Percentiles rank a stretch among this genome's conserved stretches.
These are phyloP conservation scores for Przewalskia tangutica DNA, from an alignment of 257 asterid genomes.

Conservation along the genomic window DNA sequence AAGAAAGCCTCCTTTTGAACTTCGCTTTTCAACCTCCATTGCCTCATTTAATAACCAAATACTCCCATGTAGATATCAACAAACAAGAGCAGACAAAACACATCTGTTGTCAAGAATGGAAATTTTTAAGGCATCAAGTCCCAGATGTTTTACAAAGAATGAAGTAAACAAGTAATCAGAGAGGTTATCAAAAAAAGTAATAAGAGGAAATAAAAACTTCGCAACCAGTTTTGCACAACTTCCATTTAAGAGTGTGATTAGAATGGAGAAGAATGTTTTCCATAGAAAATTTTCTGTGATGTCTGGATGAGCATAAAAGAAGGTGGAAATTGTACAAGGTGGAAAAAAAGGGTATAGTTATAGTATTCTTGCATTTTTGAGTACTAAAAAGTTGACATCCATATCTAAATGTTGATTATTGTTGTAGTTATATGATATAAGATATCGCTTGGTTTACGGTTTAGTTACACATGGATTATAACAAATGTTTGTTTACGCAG, in stretches of 20 bases:
- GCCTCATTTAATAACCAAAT: slow-evolving; percentile 13
- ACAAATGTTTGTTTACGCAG: background rate
- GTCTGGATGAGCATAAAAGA: background rate
- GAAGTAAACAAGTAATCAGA: background rate
- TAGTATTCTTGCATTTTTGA: background rate
- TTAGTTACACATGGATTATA: background rate
- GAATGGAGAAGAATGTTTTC: background rate
- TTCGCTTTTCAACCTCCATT: slow-evolving; percentile 90
- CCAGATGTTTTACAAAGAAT: background rate
- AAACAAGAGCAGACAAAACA: slow-evolving; percentile 1
- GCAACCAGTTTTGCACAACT: background rate
- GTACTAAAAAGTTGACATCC: background rate
- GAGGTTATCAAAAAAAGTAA: background rate
- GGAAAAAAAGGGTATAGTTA: background rate
- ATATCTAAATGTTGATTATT: background rate
- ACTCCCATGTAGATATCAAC: slow-evolving; percentile 2
- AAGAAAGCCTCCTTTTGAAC: slow-evolving; percentile 70
- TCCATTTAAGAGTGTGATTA: background rate
- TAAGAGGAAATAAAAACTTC: background rate
- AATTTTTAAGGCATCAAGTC: background rate
- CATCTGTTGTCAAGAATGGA: slow-evolving; percentile 17
- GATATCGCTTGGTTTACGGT: background rate
- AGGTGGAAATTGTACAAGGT: background rate
- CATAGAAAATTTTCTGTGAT: background rate
- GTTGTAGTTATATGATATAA: background rate